Percentiles rank a stretch among this genome's conserved stretches.
Evolutionary conservation across 345 rosid species (phyloP).

Genomic region (Zanthoxylum bungeanum): DNA sequence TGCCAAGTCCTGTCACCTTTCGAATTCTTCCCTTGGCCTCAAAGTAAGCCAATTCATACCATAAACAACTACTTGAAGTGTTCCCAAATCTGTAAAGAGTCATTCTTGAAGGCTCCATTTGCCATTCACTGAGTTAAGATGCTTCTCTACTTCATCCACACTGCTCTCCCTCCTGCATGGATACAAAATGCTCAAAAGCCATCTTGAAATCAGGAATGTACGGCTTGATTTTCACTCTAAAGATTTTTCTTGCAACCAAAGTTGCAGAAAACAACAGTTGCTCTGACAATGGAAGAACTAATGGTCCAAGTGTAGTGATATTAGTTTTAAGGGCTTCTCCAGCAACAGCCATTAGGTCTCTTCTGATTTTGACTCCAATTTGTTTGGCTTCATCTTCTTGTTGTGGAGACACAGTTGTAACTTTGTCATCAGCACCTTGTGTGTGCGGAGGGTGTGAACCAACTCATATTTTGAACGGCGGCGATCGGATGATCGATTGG

Average conservation of each 20-base stretch:
- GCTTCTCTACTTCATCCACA: constrained; percentile 65
- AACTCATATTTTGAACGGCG: constrained; percentile 48
- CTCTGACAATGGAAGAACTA: constrained; percentile 60
- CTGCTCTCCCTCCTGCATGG: constrained; percentile 66
- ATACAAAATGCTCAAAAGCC: constrained; percentile 77
- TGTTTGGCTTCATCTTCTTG: constrained; percentile 43
- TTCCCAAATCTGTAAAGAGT: constrained; percentile 68
- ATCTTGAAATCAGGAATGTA: constrained; percentile 67
- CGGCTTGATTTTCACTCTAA: constrained; percentile 42
- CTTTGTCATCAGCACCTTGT: constrained; percentile 48
- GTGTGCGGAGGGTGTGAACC: constrained; percentile 51
- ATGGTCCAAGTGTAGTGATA: constrained; percentile 60
- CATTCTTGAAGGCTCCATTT: constrained; percentile 81
- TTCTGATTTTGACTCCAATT: constrained; percentile 50
- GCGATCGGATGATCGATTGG: constrained; percentile 41
- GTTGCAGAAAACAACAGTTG: constrained; percentile 43
- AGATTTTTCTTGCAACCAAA: constrained; percentile 34
- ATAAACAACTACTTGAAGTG: constrained; percentile 65
- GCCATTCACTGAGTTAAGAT: constrained; percentile 53
- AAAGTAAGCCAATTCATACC: constrained; percentile 70
- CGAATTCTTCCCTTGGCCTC: constrained; percentile 68
- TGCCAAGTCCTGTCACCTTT: constrained; percentile 71
- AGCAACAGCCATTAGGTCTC: constrained; percentile 55
- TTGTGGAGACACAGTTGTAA: constrained; percentile 47
- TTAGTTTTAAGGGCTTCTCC: constrained; percentile 66